phyloP scores from a whole-genome alignment of 345 rosid genomes.

The Melaleuca alternifolia region DNA sequence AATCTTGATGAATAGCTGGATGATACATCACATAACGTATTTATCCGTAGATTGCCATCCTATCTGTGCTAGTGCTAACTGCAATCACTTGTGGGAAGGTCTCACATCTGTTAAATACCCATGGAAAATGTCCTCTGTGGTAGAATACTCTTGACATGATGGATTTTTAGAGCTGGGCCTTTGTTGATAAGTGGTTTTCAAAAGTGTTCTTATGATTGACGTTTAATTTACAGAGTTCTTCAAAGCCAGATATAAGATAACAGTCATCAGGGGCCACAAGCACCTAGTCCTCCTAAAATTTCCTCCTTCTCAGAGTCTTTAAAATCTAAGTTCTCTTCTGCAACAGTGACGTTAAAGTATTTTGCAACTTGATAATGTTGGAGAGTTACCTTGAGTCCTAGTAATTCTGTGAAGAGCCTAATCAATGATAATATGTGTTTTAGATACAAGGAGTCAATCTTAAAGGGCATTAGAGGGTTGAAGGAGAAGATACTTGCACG shows the following conservation, averaged over 20 bases:
- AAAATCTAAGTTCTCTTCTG: no score
- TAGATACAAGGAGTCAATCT: constrained; percentile 81
- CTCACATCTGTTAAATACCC: not conserved
- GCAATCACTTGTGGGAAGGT: not conserved
- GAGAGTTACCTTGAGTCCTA: not conserved
- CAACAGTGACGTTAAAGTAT: no score
- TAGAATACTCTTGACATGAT: not conserved
- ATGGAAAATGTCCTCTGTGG: not conserved
- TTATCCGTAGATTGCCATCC: not conserved
- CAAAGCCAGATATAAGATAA: no score
- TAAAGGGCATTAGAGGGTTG: constrained; percentile 66
- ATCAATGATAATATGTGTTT: not conserved
- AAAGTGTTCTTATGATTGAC: no score
- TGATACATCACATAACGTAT: not conserved
- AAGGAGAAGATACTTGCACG: constrained; percentile 78
- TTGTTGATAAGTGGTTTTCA: no score
- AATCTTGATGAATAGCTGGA: not conserved
- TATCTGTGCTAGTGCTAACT: not conserved
- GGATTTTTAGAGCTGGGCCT: no score
- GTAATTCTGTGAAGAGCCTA: not conserved
- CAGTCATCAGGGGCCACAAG: no score
- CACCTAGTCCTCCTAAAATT: no score
- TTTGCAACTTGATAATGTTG: no score
- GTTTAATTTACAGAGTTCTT: no score
- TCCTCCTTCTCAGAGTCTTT: no score